Evolutionary conservation across 768 basidiomycete genomes (phyloP).

Genomic region (Suillus subluteus): DNA sequence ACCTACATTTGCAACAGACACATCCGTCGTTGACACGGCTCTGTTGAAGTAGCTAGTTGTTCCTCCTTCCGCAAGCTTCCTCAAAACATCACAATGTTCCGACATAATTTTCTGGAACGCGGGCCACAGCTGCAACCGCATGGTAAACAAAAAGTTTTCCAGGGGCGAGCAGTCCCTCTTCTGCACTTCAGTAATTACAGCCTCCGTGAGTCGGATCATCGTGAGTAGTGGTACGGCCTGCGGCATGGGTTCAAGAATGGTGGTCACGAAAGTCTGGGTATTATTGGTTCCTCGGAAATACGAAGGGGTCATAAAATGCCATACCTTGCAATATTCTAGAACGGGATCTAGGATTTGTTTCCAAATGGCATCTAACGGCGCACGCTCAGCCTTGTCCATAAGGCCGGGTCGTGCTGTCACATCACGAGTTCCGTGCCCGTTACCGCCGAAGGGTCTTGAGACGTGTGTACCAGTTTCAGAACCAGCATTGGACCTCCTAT

Average conservation of each 20-base stretch:
- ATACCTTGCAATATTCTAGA: conserved; percentile 80
- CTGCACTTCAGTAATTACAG: conserved; percentile 74
- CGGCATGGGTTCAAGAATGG: conserved; percentile 73
- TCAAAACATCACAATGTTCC: conserved; percentile 80
- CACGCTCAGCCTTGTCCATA: conserved; percentile 61
- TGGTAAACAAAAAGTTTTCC: conserved; percentile 77
- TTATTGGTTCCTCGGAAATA: not conserved
- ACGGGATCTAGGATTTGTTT: conserved; percentile 93
- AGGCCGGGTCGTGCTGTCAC: conserved; percentile 32
- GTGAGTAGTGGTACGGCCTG: conserved; percentile 79
- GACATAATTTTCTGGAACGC: conserved; percentile 89
- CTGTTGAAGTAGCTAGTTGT: conserved; percentile 65
- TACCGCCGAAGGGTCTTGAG: conserved; percentile 31
- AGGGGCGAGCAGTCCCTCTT: conserved; percentile 78
- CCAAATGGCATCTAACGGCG: conserved; percentile 72
- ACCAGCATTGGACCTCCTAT: conserved; percentile 44
- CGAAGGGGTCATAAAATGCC: conserved; percentile 20
- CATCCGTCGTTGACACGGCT: conserved; percentile 66
- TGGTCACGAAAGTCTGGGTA: conserved; percentile 65
- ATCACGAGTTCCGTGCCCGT: conserved; percentile 16
- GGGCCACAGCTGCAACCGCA: conserved; percentile 91
- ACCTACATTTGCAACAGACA: conserved; percentile 62
- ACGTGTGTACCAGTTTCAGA: conserved; percentile 53
- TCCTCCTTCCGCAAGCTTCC: conserved; percentile 78
- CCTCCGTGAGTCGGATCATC: conserved; percentile 91